phyloP scores from a whole-genome alignment of 108 stramenopile species.

The Nannochloropsis gaditana region DNA sequence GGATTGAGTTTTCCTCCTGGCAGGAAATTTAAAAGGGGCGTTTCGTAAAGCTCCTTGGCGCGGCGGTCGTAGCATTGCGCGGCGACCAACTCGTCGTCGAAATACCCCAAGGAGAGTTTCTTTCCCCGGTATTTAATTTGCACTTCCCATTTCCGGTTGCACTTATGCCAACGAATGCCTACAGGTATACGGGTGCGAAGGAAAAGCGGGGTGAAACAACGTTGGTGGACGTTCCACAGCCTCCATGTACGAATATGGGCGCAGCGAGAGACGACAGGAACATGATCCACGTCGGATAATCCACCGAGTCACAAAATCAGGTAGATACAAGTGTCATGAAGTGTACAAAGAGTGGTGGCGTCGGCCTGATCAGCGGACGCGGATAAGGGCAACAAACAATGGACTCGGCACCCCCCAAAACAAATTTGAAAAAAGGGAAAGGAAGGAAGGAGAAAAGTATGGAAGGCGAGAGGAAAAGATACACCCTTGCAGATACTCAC shows the following conservation, averaged over 20 bases:
- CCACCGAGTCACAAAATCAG: too few relatives aligned
- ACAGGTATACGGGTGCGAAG: neutral
- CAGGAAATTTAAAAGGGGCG: neutral
- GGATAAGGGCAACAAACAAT: too few relatives aligned
- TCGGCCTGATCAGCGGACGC: too few relatives aligned
- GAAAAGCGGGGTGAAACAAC: neutral
- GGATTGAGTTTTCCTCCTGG: neutral
- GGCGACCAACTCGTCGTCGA: neutral
- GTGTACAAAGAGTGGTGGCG: too few relatives aligned
- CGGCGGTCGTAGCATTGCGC: slow-evolving; percentile 4
- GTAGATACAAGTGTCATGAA: too few relatives aligned
- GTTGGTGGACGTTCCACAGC: too few relatives aligned
- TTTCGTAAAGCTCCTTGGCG: neutral
- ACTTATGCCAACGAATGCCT: slow-evolving; percentile 3
- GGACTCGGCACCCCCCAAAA: too few relatives aligned
- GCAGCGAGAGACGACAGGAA: too few relatives aligned
- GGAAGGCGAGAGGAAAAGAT: slow-evolving; percentile 13
- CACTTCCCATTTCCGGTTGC: slow-evolving; percentile 5
- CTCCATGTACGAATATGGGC: too few relatives aligned
- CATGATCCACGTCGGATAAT: too few relatives aligned
- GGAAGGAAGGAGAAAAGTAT: neutral
- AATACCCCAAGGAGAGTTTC: neutral
- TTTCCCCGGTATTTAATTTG: neutral
- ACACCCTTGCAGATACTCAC: neutral
- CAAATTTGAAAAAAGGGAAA: slow-evolving; percentile 4